Evolutionary conservation across 225 moss, liverwort and hornwort genomes (phyloP), one percentile per base, ranked within the genome.

Genomic region (Climacium dendroides): DNA sequence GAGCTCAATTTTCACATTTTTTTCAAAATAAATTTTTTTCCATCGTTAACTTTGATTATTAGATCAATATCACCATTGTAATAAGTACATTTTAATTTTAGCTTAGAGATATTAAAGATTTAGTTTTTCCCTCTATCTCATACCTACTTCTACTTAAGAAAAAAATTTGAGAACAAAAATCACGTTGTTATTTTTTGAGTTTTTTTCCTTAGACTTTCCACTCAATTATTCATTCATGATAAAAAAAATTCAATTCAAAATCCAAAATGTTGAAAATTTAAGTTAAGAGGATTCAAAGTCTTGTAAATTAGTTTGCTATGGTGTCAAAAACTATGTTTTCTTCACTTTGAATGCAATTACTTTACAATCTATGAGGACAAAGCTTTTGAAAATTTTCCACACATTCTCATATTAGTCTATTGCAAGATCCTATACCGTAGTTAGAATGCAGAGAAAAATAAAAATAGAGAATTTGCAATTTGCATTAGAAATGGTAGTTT

Each of bases 281-380:
- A n/a, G 7, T 69, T 23, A 39, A 13, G 39, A 14, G 8, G 14
- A 24, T 25, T 69, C 13, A 39, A 41, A 14, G 39, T 41, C 41
- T 39, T n/a, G n/a, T n/a, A n/a, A n/a, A 69, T 4, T 5, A 69
- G 0, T 41, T 39, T 24, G 7, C 4, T 0, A 8, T 0, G 0
- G 5, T 5, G 8, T 39, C 4, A 24, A 39, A 37, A 69, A 13
- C 12, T 69, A 69, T 69, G 1, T 19, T n/a, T 37, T 23, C 14
- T 39, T 24, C 24, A 13, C 39, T 69, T 13, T 37, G 7, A 67
- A 37, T 0, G 2, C 37, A 67, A 69, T 24, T 69, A 69, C 39
- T 22, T 69, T 23, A 2, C 14, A 69, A 39, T 39, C 13, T 66
- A 8, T 24, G 3, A 1, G 0, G 3, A 39, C 24, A 69, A 24